Evolutionary conservation across 2,329 filamentous ascomycete genomes (phyloP).

Genomic region (Tolypocladium sp.): DNA sequence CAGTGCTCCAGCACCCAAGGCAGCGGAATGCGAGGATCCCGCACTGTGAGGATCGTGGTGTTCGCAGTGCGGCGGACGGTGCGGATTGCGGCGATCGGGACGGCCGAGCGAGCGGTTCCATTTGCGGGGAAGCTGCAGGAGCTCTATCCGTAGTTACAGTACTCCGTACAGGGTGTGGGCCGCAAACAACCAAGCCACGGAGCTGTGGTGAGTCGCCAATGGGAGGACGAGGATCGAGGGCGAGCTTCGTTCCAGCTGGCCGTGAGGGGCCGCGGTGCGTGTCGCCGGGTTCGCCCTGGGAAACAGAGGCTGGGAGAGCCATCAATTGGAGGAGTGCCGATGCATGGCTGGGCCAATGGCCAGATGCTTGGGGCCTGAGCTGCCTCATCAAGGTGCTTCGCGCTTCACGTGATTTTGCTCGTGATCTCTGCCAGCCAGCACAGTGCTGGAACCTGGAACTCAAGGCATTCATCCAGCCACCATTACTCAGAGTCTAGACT

Average conservation of each 20-base stretch:
- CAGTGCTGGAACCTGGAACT: not conserved
- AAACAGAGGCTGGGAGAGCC: not conserved
- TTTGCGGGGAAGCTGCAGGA: conserved; percentile 7
- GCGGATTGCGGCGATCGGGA: conserved; percentile 9
- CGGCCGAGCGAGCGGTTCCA: conserved; percentile 2
- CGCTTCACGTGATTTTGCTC: not conserved
- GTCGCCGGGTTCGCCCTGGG: not conserved
- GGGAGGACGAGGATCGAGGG: not conserved
- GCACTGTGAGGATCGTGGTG: not conserved
- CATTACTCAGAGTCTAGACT: not conserved
- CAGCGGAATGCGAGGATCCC: not conserved
- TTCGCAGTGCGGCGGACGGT: conserved; percentile 1
- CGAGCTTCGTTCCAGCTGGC: not conserved
- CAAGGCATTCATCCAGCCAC: not conserved
- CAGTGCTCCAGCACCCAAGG: not conserved
- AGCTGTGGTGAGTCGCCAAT: not conserved
- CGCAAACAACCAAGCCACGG: not conserved
- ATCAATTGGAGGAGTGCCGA: not conserved
- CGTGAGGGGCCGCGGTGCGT: not conserved
- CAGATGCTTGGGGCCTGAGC: not conserved
- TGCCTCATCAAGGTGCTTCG: too few relatives aligned
- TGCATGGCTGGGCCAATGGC: not conserved
- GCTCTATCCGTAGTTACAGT: too few relatives aligned
- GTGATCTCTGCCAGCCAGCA: not conserved
- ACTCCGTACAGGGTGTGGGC: not conserved